phyloP scores from a whole-genome alignment of 2,329 filamentous ascomycete species.

The Colletotrichum sp. region DNA sequence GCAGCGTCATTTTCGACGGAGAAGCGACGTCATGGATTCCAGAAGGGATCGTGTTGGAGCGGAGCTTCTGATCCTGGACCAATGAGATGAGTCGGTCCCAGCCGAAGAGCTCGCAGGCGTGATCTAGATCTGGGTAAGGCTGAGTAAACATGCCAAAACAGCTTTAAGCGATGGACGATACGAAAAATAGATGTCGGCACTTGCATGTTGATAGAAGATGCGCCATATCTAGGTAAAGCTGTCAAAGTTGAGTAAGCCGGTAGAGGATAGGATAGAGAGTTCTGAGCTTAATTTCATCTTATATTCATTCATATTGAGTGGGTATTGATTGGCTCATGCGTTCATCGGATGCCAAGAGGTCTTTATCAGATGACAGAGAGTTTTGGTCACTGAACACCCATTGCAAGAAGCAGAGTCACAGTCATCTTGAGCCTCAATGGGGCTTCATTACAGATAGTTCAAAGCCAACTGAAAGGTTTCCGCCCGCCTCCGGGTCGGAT shows the following conservation, averaged over 20 bases:
- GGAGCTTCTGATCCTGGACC: neutral
- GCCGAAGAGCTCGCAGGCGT: neutral
- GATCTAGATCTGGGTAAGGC: neutral
- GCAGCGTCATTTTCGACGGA: slow-evolving; percentile 6
- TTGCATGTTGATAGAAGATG: neutral
- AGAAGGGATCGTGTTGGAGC: neutral
- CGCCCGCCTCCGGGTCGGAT: fast-evolving
- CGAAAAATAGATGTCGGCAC: neutral
- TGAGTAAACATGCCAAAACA: neutral
- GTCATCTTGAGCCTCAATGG: neutral
- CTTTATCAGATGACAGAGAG: fast-evolving
- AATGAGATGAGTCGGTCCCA: neutral
- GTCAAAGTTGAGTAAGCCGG: neutral
- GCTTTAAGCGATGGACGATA: neutral
- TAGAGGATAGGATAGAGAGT: neutral
- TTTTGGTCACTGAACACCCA: neutral
- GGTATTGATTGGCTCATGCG: neutral
- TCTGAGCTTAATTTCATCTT: neutral
- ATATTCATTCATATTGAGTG: too few relatives aligned
- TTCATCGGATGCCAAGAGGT: neutral
- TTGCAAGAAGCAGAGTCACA: fast-evolving
- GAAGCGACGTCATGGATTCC: slow-evolving; percentile 14
- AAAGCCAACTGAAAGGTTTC: neutral
- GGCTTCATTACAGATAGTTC: neutral
- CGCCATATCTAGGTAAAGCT: neutral